Base-by-base conservation (phyloP, 495 filamentous ascomycete genomes). In the Astrothelium subdiscretum region DNA sequence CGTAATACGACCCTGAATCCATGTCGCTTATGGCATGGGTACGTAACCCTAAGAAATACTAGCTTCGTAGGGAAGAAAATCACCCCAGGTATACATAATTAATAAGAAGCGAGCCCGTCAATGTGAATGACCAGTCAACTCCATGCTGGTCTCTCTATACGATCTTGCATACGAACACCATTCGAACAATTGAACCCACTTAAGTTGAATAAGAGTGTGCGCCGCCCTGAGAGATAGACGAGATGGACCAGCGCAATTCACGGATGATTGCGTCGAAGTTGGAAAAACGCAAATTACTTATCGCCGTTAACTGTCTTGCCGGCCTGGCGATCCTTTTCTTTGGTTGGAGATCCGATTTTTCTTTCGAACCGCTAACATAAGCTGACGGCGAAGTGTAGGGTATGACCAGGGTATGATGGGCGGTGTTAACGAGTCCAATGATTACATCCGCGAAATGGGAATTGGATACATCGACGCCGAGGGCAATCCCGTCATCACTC, bases 371-470 rank as follows among this genome's bases (percentile, higher is more conserved):
- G 22, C 29, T 32, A 40, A 58, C 61, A 26, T 31, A 58, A 24
- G 18, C 22, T 58, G n/a, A 12, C 4, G 32, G 32, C 32, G 35
- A 0, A 38, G 35, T 38, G 0, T 22, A 64, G 62, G 62, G 0
- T 87, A 87, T 70, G 84, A 86, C 63, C 84, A 87, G 69, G 86
- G 87, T 62, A 82, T 90, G 79, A 90, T 89, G 85, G 81, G 83
- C 22, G 87, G 87, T 54, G 87, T 90, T 8, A 89, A 89, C 70
- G 84, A 80, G 57, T 76, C 82, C 32, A 77, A 80, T 38, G 72
- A 87, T 64, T 89, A 89, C 68, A 81, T 84, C 64, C 75, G 83
- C 11, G 74, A 81, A 13, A 88, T 89, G 85, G 77, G 78, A 35
- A 84, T 88, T 65, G 87, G 86, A 3, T 77, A 87, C 59, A 79